Conservation (phyloP, 306 rosid genomes). For the Crotalaria pallida region DNA sequence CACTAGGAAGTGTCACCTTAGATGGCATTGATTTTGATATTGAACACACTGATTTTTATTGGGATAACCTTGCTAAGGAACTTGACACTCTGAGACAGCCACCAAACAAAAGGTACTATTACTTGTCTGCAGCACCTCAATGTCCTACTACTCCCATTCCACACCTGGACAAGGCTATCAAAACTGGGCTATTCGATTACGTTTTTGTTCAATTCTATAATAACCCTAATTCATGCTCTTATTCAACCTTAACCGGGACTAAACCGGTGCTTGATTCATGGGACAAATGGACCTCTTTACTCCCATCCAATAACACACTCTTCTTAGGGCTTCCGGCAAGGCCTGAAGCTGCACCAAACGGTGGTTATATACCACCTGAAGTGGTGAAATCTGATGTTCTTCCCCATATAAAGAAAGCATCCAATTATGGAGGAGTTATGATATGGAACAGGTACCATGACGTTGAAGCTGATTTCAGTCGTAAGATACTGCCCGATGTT, state of each 20-base stretch:
- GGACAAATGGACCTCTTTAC: slow-evolving; percentile 35
- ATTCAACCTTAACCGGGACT: background rate
- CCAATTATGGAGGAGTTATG: slow-evolving; percentile 56
- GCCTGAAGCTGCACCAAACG: slow-evolving; percentile 30
- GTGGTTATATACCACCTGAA: slow-evolving; percentile 30
- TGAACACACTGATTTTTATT: slow-evolving; percentile 11
- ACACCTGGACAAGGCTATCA: slow-evolving; percentile 31
- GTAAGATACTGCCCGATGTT: background rate
- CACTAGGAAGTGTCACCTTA: background rate
- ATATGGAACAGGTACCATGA: slow-evolving; percentile 33
- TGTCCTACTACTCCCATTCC: slow-evolving; percentile 20
- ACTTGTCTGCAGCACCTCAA: slow-evolving; percentile 49
- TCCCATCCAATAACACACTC: background rate
- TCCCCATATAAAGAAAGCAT: slow-evolving; percentile 15
- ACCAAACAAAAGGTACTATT: background rate
- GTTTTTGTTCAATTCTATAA: slow-evolving; percentile 63
- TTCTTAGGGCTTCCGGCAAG: slow-evolving; percentile 55
- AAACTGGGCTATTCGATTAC: slow-evolving; percentile 39
- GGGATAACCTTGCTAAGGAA: slow-evolving; percentile 36
- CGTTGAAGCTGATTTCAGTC: background rate
- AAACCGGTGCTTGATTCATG: background rate
- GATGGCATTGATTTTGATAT: slow-evolving; percentile 29
- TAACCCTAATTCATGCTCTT: slow-evolving; percentile 42
- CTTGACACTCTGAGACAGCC: background rate
- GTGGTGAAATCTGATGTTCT: slow-evolving; percentile 34